phyloP scores from a whole-genome alignment of 2,329 filamentous ascomycete species.

The Chrysosphaeria jannelii region DNA sequence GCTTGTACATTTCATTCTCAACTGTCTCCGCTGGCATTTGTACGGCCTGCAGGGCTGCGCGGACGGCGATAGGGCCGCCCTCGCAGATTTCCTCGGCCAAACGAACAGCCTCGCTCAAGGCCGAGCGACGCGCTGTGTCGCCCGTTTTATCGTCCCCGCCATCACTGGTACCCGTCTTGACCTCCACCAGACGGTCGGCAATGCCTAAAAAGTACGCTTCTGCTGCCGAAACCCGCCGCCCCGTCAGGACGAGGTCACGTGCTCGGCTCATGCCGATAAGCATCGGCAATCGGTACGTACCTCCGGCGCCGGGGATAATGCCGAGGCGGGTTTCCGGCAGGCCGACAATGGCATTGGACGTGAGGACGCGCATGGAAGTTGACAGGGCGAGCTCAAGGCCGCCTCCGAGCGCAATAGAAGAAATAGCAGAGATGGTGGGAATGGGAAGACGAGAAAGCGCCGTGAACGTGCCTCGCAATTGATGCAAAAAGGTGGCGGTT shows the following conservation, averaged over 20 bases:
- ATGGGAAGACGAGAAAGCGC: slow-evolving; percentile 47
- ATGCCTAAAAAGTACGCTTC: slow-evolving; percentile 84
- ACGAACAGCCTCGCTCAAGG: slow-evolving; percentile 44
- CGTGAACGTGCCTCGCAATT: slow-evolving; percentile 47
- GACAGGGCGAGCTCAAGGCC: slow-evolving; percentile 78
- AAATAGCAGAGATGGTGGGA: slow-evolving; percentile 70
- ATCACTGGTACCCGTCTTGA: slow-evolving; percentile 11
- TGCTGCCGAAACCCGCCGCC: slow-evolving; percentile 49
- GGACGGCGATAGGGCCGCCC: slow-evolving; percentile 47
- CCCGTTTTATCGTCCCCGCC: slow-evolving; percentile 11
- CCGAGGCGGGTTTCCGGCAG: slow-evolving; percentile 78
- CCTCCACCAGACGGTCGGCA: slow-evolving; percentile 67
- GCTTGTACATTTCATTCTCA: slow-evolving; percentile 70
- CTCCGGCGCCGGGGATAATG: slow-evolving; percentile 84
- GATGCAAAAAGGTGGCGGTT: slow-evolving; percentile 45
- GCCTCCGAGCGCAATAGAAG: slow-evolving; percentile 65
- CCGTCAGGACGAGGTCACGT: slow-evolving; percentile 73
- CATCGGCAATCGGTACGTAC: slow-evolving; percentile 60
- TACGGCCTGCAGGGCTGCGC: slow-evolving; percentile 54
- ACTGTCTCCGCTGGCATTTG: slow-evolving; percentile 38
- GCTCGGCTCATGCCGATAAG: slow-evolving; percentile 57
- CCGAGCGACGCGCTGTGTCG: slow-evolving; percentile 29
- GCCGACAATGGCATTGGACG: slow-evolving; percentile 46
- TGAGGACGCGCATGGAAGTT: slow-evolving; percentile 68
- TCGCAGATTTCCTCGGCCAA: slow-evolving; percentile 68